Evolutionary conservation across 2,329 filamentous ascomycete species (phyloP).

Genomic region (Aureobasidium mangrovei): DNA sequence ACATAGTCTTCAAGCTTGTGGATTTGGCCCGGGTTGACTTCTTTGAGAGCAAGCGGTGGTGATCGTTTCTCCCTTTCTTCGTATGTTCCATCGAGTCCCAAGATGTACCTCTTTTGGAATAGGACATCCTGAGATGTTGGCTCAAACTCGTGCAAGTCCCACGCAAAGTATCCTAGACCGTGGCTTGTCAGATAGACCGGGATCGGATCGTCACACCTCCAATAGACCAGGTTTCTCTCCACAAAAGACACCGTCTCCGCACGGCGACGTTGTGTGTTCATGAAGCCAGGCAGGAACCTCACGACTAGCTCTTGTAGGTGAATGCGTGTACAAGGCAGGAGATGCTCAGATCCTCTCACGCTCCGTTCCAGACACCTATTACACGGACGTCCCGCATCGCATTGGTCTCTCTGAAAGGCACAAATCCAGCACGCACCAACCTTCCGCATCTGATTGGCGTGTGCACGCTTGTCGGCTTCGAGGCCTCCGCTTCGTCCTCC

Average conservation of each 20-base stretch:
- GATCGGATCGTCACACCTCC: slow-evolving; percentile 28
- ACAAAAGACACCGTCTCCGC: slow-evolving; percentile 27
- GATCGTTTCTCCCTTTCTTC: slow-evolving; percentile 31
- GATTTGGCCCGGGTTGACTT: slow-evolving; percentile 37
- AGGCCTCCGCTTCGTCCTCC: slow-evolving; percentile 24
- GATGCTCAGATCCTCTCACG: slow-evolving; percentile 31
- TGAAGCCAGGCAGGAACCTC: slow-evolving; percentile 34
- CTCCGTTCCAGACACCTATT: slow-evolving; percentile 25
- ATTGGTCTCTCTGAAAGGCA: slow-evolving; percentile 34
- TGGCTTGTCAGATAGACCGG: slow-evolving; percentile 34
- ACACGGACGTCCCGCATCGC: slow-evolving; percentile 24
- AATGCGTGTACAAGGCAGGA: slow-evolving; percentile 37
- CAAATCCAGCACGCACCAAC: slow-evolving; percentile 42
- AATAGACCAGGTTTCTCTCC: slow-evolving; percentile 32
- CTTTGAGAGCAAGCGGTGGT: slow-evolving; percentile 38
- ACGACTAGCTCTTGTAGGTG: slow-evolving; percentile 37
- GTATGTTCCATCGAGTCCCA: slow-evolving; percentile 17
- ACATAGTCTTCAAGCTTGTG: slow-evolving; percentile 38
- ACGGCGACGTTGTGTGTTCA: slow-evolving; percentile 1
- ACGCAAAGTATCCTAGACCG: slow-evolving; percentile 36
- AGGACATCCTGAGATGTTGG: slow-evolving; percentile 34
- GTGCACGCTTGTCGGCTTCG: slow-evolving; percentile 31
- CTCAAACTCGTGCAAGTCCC: slow-evolving; percentile 39
- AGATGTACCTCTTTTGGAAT: slow-evolving; percentile 34
- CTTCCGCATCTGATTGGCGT: slow-evolving; percentile 38